Conservation (phyloP, 2,329 filamentous ascomycete species). For the Aspergillus fructus region DNA sequence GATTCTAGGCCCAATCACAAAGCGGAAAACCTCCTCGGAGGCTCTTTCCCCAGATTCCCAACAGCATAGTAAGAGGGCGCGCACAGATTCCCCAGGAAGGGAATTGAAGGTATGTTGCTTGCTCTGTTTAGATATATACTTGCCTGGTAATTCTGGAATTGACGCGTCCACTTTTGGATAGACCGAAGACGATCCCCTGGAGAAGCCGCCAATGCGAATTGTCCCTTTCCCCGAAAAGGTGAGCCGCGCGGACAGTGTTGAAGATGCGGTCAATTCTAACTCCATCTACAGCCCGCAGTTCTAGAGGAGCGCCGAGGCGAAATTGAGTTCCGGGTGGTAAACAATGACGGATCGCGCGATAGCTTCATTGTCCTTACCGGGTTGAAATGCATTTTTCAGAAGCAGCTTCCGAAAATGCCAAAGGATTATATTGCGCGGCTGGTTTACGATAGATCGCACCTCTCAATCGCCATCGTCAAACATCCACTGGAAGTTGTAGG, state of each 20-base stretch:
- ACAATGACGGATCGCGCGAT: constrained; percentile 87
- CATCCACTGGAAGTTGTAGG: constrained; percentile 89
- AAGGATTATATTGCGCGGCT: constrained; percentile 98
- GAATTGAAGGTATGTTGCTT: constrained; percentile 28
- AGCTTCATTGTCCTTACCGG: constrained; percentile 93
- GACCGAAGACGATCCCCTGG: constrained; percentile 34
- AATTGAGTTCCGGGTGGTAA: constrained; percentile 96
- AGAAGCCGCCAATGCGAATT: constrained; percentile 58
- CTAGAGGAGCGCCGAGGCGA: constrained; percentile 90
- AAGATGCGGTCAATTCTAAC: constrained; percentile 23
- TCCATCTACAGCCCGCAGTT: constrained; percentile 67
- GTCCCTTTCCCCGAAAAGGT: constrained; percentile 91
- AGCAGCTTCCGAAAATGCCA: constrained; percentile 97
- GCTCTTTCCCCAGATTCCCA: constrained; percentile 43
- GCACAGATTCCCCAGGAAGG: constrained; percentile 47
- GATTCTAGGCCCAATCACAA: constrained; percentile 30
- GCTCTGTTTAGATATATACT: background rate
- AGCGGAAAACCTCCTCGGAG: constrained; percentile 54
- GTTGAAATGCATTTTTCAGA: constrained; percentile 96
- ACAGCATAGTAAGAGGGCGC: constrained; percentile 49
- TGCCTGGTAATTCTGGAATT: background rate
- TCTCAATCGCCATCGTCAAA: constrained; percentile 97
- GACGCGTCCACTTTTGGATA: constrained; percentile 35
- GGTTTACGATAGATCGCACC: constrained; percentile 93
- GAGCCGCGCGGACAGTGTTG: constrained; percentile 19